A percentile compares a stretch with the other conserved stretches of the same genome.
Conservation (phyloP, 495 filamentous ascomycete genomes). For the Penicillium steckii region DNA sequence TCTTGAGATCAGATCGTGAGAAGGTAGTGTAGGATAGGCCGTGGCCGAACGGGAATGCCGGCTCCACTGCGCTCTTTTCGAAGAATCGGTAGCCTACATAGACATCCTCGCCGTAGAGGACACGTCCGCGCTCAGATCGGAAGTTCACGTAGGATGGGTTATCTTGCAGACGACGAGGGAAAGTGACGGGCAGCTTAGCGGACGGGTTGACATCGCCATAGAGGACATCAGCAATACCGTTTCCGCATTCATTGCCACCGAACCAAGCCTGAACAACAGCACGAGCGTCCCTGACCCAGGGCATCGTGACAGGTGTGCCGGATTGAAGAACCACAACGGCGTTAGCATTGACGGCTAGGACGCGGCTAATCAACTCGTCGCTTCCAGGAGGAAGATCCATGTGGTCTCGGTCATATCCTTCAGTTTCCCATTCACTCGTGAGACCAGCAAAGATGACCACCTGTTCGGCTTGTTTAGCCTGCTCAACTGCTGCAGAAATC, state of each 20-base stretch:
- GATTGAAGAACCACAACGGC: conserved; percentile 81
- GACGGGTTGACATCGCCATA: conserved; percentile 56
- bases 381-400: conserved; percentile 81
- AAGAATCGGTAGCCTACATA: conserved; percentile 86
- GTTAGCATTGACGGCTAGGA: conserved; percentile 68
- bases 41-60: conserved; percentile 79
- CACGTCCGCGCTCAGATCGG: conserved; percentile 72
- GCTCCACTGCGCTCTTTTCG: conserved; percentile 62
- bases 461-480: conserved; percentile 65
- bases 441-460: conserved; percentile 79
- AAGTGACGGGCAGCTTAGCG: conserved; percentile 57
- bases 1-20: conserved; percentile 58
- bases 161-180: conserved; percentile 66
- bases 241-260: conserved; percentile 65
- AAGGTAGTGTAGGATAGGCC: conserved; percentile 83
- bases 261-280: conserved; percentile 77
- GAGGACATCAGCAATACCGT: conserved; percentile 59
- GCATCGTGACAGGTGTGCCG: conserved; percentile 83
- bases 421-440: conserved; percentile 85
- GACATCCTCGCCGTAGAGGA: conserved; percentile 76
- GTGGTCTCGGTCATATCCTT: conserved; percentile 78
- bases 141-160: conserved; percentile 78
- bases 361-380: conserved; percentile 69
- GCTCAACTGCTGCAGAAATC: conserved; percentile 58
- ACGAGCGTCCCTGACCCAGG: conserved; percentile 67